Evolutionary conservation across 2,329 filamentous ascomycete genomes (phyloP).

Genomic region (Fusarium sp.): DNA sequence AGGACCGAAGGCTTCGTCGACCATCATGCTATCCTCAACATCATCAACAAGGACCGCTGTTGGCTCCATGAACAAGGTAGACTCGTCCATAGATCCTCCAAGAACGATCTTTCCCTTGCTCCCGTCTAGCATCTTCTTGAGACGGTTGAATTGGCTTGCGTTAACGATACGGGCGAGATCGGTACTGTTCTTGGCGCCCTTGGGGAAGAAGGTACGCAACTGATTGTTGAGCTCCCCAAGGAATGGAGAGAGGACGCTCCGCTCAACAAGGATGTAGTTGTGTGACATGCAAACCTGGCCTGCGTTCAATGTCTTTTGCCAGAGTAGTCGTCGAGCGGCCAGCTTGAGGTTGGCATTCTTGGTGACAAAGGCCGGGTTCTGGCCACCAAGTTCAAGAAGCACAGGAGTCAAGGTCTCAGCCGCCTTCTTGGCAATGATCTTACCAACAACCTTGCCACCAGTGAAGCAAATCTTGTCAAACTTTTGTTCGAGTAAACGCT

Average conservation of each 20-base stretch:
- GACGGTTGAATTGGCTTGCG: conserved; percentile 77
- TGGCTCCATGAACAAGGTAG: conserved; percentile 85
- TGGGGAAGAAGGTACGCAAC: conserved; percentile 82
- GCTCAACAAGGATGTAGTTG: conserved; percentile 90
- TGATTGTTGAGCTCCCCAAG: conserved; percentile 78
- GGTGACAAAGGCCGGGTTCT: conserved; percentile 92
- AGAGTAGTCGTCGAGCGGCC: conserved; percentile 85
- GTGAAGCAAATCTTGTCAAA: conserved; percentile 99
- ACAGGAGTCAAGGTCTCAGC: conserved; percentile 90
- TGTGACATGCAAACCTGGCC: conserved; percentile 94
- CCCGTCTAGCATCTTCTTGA: conserved; percentile 92
- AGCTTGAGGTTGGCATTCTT: conserved; percentile 82
- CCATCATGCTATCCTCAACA: conserved; percentile 77
- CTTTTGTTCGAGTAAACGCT: conserved; percentile 83
- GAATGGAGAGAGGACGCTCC: conserved; percentile 75
- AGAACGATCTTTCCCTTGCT: conserved; percentile 85
- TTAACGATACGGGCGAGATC: conserved; percentile 88
- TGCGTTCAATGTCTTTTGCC: conserved; percentile 87
- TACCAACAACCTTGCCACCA: conserved; percentile 80
- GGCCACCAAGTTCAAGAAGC: conserved; percentile 87
- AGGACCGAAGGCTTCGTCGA: conserved; percentile 92
- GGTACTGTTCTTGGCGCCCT: conserved; percentile 79
- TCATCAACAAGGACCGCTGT: conserved; percentile 89
- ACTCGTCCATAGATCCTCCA: conserved; percentile 85
- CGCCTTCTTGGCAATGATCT: conserved; percentile 89